Evolutionary conservation across 1,284 basidiomycete genomes (phyloP), one percentile per base, ranked within the genome.

Genomic region (Abortiporus biennis): DNA sequence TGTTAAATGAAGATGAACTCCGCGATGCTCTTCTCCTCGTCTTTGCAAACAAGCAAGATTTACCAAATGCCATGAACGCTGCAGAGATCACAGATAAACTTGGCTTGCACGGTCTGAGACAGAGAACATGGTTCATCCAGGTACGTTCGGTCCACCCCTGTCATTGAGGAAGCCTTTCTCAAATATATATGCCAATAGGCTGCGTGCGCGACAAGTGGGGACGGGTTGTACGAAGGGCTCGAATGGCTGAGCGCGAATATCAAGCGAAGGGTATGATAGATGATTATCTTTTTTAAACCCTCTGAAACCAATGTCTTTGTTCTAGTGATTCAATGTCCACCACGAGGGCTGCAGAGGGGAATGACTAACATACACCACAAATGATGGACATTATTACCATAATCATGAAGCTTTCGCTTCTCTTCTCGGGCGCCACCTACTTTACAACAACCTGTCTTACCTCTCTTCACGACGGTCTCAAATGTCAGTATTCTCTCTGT

Each of bases 81-180:
- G 92, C 96, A 52, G 96, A 99, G 70, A 97, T 99, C 64, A 99
- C 96, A 50, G 96, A 99, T 72, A 99, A 99, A 72, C 91, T 99
- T 54, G 96, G 96, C 51, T 83, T 99, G 47, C 95, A 98, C 66
- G 90, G 91, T 50, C 82, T 99, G 62, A 86, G 93, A 65, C 90
- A 98, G 75, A 79, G 96, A 72, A 90, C 88, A 52, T 97, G 94
- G 95, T 99, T 95, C 73, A 99, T 99, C 64, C 96, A 99, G 83
- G 86, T 87, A 49, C 51, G 79, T 63, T 31, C 40, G 35, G n/a
- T n/a, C n/a, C n/a, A n/a, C n/a, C n/a, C 24, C 38, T 35, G 34
- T 46, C 34, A 20, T 37, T 45, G 42, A 36, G 17, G 30, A 53
- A 57, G 42, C 31, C 24, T 21, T n/a, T 3, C 17, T 21, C 12